phyloP scores from a whole-genome alignment of 106 monocot species.

The Acorus calamus region DNA sequence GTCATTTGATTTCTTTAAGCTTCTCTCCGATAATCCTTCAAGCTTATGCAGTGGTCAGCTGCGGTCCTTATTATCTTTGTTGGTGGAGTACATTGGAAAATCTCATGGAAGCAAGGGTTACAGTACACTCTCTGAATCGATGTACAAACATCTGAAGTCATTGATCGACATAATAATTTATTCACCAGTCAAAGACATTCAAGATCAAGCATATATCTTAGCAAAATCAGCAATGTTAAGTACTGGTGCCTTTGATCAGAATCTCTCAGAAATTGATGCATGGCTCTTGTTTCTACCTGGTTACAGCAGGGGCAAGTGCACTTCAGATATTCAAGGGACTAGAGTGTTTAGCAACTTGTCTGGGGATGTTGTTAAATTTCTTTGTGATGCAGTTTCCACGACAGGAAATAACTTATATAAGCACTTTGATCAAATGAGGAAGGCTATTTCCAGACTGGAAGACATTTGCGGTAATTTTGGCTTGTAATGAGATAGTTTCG shows the following conservation, averaged over 20 bases:
- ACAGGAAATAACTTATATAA: conserved; percentile 83
- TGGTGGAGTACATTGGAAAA: conserved; percentile 48
- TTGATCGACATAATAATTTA: conserved; percentile 38
- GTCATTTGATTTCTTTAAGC: conserved; percentile 84
- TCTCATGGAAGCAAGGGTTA: conserved; percentile 16
- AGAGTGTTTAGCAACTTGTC: conserved; percentile 14
- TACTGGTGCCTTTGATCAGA: conserved; percentile 87
- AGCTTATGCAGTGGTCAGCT: conserved; percentile 40
- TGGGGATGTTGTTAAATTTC: conserved; percentile 57
- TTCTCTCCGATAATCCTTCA: conserved; percentile 56
- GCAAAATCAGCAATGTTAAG: conserved; percentile 69
- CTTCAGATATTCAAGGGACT: conserved; percentile 11
- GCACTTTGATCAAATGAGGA: conserved; percentile 53
- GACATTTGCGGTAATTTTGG: conserved; percentile 24
- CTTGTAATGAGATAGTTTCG: not conserved
- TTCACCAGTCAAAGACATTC: conserved; percentile 32
- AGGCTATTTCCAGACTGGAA: conserved; percentile 25
- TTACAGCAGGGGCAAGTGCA: conserved; percentile 14
- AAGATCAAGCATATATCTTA: conserved; percentile 50
- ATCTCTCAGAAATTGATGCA: conserved; percentile 73
- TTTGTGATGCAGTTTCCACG: conserved; percentile 87
- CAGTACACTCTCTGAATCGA: conserved; percentile 34
- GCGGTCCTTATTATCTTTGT: conserved; percentile 62
- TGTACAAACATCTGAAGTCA: conserved; percentile 80
- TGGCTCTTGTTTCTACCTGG: conserved; percentile 73